These are phyloP conservation scores for Maudiozyma pseudohumilis DNA, from an alignment of 805 yeast genomes.

Conservation along the genomic window DNA sequence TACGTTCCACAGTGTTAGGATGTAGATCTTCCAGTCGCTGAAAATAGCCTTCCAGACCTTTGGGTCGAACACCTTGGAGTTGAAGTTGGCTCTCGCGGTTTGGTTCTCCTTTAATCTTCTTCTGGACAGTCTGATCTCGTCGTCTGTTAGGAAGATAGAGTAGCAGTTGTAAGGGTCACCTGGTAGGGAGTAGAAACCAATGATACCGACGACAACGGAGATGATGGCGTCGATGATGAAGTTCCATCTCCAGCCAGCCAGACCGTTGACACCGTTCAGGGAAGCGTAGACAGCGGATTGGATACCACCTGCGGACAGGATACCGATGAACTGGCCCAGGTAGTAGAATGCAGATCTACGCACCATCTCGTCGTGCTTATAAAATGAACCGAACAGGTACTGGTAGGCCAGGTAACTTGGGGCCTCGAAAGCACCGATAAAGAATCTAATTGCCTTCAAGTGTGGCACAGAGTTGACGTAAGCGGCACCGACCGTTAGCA, in stretches of 20 bases:
- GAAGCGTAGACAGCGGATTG: constrained; percentile 44
- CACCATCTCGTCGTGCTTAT: constrained; percentile 45
- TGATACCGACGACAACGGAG: constrained; percentile 46
- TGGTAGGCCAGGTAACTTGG: constrained; percentile 51
- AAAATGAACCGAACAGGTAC: constrained; percentile 49
- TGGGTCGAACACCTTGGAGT: constrained; percentile 31
- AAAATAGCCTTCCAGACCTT: constrained; percentile 45
- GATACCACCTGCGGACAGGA: constrained; percentile 51
- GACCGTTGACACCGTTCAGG: constrained; percentile 42
- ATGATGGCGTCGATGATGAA: constrained; percentile 57
- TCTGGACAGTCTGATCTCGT: constrained; percentile 46
- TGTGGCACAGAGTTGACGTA: constrained; percentile 37
- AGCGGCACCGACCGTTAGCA: constrained; percentile 45
- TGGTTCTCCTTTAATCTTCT: constrained; percentile 32
- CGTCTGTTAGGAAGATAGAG: constrained; percentile 44
- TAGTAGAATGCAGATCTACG: constrained; percentile 56
- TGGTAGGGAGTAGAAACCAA: constrained; percentile 49
- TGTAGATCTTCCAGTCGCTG: constrained; percentile 48
- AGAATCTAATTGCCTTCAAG: constrained; percentile 49
- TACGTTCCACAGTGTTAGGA: constrained; percentile 42
- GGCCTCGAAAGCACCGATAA: constrained; percentile 57
- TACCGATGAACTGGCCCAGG: constrained; percentile 53
- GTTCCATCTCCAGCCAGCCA: constrained; percentile 66
- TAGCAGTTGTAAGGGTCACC: constrained; percentile 56
- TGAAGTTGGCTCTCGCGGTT: constrained; percentile 22